Evolutionary conservation across 2,329 filamentous ascomycete species (phyloP).

Genomic region (Xylaria sp.): DNA sequence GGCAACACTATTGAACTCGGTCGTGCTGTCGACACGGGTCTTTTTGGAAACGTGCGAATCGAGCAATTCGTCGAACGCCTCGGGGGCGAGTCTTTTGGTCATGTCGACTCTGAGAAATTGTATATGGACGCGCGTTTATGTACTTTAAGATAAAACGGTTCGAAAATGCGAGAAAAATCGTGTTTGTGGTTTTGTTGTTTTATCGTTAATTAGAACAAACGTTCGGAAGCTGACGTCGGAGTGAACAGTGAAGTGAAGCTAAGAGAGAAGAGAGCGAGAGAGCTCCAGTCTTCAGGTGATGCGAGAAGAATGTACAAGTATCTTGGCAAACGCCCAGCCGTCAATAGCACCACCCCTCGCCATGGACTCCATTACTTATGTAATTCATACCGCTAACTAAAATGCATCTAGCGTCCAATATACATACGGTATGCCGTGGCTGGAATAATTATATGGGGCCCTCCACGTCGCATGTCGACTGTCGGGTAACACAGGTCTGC

Average conservation of each 20-base stretch:
- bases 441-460: too few relatives aligned
- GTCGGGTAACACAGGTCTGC: too few relatives aligned
- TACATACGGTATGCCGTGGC: too few relatives aligned
- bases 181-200: background rate
- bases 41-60: constrained; percentile 56
- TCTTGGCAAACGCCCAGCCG: constrained; percentile 13
- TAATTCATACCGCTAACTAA: too few relatives aligned
- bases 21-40: constrained; percentile 46
- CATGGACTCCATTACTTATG: background rate
- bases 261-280: constrained; percentile 2
- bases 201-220: background rate
- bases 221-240: background rate
- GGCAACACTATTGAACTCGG: constrained; percentile 33
- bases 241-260: background rate
- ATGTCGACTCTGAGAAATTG: constrained; percentile 22
- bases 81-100: constrained; percentile 56
- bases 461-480: too few relatives aligned
- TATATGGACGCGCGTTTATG: background rate
- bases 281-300: constrained; percentile 1
- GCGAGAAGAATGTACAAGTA: constrained; percentile 11
- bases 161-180: background rate
- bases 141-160: background rate
- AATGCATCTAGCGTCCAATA: too few relatives aligned
- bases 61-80: constrained; percentile 54
- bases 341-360: constrained; percentile 16